Evolutionary conservation across 2,329 filamentous ascomycete genomes (phyloP), one percentile per base, ranked within the genome.

Genomic region (Pseudomassariella vexata): DNA sequence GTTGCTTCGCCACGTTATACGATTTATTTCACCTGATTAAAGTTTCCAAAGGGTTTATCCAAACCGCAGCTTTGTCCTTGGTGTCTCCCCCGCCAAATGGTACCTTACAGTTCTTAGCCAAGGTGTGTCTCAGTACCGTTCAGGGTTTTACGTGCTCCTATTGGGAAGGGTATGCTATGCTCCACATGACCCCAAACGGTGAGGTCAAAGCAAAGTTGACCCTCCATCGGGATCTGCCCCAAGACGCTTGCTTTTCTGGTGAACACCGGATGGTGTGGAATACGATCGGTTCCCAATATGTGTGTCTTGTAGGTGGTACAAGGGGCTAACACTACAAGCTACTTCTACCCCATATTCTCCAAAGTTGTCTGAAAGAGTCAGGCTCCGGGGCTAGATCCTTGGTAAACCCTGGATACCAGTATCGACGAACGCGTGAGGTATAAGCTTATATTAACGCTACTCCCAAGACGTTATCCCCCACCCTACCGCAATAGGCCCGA

Each of bases 31-130:
- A 14, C 24, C 34, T 33, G 37, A 23, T 9, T 28, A 30, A 36
- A 24, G 29, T 36, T 44, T 40, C 40, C 44, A 42, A 42, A 39
- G 36, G 41, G 33, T 51, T 47, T 48, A 52, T 38, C 41, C 43
- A 44, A 36, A 41, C 41, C 40, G 15, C 32, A 39, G 33, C 26
- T 21, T 26, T 23, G 35, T 33, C 17, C 20, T 23, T 34, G 34
- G 29, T 41, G 24, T 9, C 21, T 11, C 17, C 15, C 24, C 34
- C 33, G 37, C 24, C 9, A 30, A 30, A 36, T 27, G 29, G 37
- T 44, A 42, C 40, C 44, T 45, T 42, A 28, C 35, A 40, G 41
- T 29, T 36, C 42, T 39, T 42, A 34, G 36, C 37, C 35, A 26
- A 33, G n/a, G n/a, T n/a, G n/a, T n/a, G n/a, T n/a, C n/a, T n/a